These are phyloP conservation scores for Hyaloscypha finlandica DNA, from an alignment of 495 filamentous ascomycete species.

Conservation along the genomic window DNA sequence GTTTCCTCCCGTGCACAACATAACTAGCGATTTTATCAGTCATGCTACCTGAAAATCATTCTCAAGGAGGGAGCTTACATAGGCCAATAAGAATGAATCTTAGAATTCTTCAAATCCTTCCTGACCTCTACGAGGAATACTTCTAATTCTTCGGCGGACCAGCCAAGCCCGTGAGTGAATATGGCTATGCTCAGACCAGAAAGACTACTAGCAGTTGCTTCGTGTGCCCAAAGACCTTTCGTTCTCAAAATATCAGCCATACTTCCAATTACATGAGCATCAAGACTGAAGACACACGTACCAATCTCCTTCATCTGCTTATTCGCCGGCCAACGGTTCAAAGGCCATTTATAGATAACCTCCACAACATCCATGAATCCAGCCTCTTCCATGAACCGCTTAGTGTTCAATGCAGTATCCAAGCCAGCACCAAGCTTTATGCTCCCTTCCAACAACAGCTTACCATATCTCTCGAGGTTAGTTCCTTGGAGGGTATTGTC, in stretches of 20 bases:
- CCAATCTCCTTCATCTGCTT: neutral
- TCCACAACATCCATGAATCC: constrained; percentile 62
- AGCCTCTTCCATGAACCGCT: constrained; percentile 45
- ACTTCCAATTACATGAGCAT: too few relatives aligned
- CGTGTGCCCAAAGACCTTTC: constrained; percentile 5
- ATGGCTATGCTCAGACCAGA: constrained; percentile 12
- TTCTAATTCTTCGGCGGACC: constrained; percentile 46
- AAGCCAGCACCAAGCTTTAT: constrained; percentile 17
- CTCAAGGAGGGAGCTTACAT: constrained; percentile 11
- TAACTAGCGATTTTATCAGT: neutral
- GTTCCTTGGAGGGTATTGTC: constrained; percentile 36
- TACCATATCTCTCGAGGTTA: constrained; percentile 34
- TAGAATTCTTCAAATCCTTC: constrained; percentile 46
- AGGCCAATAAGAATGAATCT: constrained; percentile 42
- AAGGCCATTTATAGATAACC: constrained; percentile 51
- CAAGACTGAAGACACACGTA: neutral
- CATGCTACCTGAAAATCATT: too few relatives aligned
- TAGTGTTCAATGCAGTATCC: constrained; percentile 18
- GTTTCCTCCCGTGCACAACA: constrained; percentile 3
- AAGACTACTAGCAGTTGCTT: constrained; percentile 15
- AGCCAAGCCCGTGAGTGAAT: constrained; percentile 42
- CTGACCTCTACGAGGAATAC: constrained; percentile 46
- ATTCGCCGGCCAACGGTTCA: constrained; percentile 45
- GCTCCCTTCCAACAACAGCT: constrained; percentile 34
- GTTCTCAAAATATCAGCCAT: neutral